phyloP scores from a whole-genome alignment of 768 basidiomycete species.

The Podaxis sp. region DNA sequence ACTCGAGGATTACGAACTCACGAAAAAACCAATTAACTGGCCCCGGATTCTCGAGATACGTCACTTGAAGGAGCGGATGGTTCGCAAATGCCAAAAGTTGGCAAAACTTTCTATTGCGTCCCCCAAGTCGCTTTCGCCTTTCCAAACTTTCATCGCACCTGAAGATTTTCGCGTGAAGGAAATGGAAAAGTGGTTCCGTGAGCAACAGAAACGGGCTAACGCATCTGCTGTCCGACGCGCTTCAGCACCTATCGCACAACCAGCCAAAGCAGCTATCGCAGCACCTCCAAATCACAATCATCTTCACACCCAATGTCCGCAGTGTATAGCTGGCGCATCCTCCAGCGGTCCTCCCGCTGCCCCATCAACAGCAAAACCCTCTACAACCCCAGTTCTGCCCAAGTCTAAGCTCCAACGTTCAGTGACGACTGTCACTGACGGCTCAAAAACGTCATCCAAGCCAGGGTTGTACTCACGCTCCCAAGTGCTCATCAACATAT shows the following conservation, averaged over 20 bases:
- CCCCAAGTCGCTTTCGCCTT: constrained; percentile 37
- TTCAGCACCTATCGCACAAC: constrained; percentile 15
- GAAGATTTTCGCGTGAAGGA: constrained; percentile 71
- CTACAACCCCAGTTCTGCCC: background rate
- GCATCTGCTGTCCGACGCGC: constrained; percentile 23
- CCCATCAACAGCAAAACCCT: background rate
- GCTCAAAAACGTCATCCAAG: constrained; percentile 15
- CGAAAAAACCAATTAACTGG: constrained; percentile 58
- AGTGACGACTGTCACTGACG: constrained; percentile 20
- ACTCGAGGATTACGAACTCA: constrained; percentile 57
- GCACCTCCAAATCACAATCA: background rate
- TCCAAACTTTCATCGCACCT: constrained; percentile 66
- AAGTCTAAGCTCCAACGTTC: constrained; percentile 15
- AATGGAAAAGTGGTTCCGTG: constrained; percentile 74
- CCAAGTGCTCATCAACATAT: constrained; percentile 16
- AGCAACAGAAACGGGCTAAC: constrained; percentile 42
- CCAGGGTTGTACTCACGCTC: constrained; percentile 17
- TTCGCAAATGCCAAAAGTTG: constrained; percentile 70
- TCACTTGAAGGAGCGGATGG: constrained; percentile 77
- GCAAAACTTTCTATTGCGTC: constrained; percentile 37
- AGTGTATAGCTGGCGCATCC: background rate
- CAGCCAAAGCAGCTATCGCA: background rate
- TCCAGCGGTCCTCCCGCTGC: background rate
- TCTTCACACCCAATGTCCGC: background rate
- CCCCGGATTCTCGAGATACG: constrained; percentile 70